Percentiles rank a stretch among this genome's conserved stretches.
These are phyloP conservation scores for Annona cherimola DNA, from an alignment of 164 flowering plant genomes.

Conservation along the genomic window DNA sequence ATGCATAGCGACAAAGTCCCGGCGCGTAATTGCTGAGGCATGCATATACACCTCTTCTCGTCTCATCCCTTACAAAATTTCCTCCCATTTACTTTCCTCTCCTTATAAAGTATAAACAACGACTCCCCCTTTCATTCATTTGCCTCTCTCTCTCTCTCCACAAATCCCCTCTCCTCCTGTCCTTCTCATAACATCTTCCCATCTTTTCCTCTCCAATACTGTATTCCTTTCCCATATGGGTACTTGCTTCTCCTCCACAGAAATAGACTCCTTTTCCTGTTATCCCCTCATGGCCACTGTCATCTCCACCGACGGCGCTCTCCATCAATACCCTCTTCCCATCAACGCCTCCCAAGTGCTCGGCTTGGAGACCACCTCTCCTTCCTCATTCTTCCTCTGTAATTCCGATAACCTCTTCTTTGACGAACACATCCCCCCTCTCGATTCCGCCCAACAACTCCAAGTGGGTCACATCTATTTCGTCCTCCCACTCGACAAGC, in stretches of 20 bases:
- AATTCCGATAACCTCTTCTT: constrained; percentile 43
- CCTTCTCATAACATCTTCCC: no score
- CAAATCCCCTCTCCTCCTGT: no score
- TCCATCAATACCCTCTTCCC: constrained; percentile 30
- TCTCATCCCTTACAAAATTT: no score
- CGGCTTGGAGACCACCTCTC: background rate
- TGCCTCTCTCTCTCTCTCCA: no score
- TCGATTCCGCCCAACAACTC: constrained; percentile 25
- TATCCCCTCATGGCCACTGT: constrained; percentile 21
- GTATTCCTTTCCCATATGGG: constrained; percentile 26
- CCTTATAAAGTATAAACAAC: no score
- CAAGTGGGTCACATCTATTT: constrained; percentile 46
- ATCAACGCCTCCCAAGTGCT: constrained; percentile 29
- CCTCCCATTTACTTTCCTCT: no score
- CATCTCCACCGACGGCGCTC: constrained; percentile 30
- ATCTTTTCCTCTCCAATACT: no score
- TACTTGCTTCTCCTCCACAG: constrained; percentile 18
- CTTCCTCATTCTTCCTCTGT: constrained; percentile 29
- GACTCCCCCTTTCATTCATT: background rate
- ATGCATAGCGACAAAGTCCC: no score
- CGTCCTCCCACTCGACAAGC: constrained; percentile 31
- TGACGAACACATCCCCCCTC: constrained; percentile 40
- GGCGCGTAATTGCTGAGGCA: no score
- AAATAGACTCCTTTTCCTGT: background rate
- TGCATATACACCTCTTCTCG: no score